These are phyloP conservation scores for Aspergillus carbonarius DNA, from an alignment of 2,329 filamentous ascomycete species.

Conservation along the genomic window DNA sequence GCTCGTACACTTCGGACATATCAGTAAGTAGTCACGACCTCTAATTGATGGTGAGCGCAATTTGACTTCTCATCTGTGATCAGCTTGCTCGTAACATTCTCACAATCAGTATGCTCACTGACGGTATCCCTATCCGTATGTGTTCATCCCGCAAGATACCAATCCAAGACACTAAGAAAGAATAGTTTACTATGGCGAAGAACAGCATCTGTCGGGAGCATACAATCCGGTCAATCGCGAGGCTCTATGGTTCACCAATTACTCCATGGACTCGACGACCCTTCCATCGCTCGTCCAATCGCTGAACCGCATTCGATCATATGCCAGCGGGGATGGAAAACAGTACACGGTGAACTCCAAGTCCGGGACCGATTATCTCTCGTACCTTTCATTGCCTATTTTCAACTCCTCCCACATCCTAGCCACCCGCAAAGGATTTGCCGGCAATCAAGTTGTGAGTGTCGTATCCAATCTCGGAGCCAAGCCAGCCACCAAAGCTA, in stretches of 20 bases:
- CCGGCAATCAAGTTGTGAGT: constrained; percentile 40
- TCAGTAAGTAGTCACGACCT: not conserved
- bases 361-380: constrained; percentile 26
- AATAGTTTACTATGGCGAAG: constrained; percentile 62
- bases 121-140: constrained; percentile 59
- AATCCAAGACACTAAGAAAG: not conserved
- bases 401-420: constrained; percentile 45
- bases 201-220: constrained; percentile 58
- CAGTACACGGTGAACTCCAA: constrained; percentile 14
- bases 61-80: not conserved
- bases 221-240: constrained; percentile 53
- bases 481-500: constrained; percentile 6
- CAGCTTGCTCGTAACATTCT: constrained; percentile 57
- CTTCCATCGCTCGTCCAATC: constrained; percentile 45
- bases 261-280: constrained; percentile 46
- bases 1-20: constrained; percentile 27
- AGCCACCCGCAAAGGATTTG: constrained; percentile 41
- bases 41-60: not conserved
- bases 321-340: constrained; percentile 52
- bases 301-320: constrained; percentile 15
- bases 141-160: not conserved
- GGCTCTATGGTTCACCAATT: constrained; percentile 57
- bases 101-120: constrained; percentile 56
- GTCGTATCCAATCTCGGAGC: constrained; percentile 45
- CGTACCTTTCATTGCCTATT: constrained; percentile 27